Evolutionary conservation across 148 eudicot species (phyloP).

Genomic region (Camellia sinensis): DNA sequence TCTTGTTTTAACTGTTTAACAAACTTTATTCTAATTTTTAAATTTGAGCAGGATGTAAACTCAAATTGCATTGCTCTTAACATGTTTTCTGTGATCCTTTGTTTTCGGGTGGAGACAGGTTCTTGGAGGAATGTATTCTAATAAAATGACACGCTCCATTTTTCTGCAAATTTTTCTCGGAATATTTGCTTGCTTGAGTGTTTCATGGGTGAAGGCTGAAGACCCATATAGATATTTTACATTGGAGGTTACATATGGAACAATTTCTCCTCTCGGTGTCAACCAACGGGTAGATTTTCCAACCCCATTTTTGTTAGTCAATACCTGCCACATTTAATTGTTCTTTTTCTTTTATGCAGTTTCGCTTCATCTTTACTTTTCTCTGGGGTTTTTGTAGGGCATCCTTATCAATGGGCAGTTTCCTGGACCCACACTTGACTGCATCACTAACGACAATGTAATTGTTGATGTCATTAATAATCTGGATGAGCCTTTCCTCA

Average conservation of each 20-base stretch:
- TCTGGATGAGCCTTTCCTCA: conserved; percentile 75
- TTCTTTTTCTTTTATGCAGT: background rate
- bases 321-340: background rate
- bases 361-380: conserved; percentile 1
- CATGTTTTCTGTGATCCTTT: background rate
- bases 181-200: conserved; percentile 40
- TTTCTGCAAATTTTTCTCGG: conserved; percentile 35
- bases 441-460: conserved; percentile 71
- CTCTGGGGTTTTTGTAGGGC: conserved; percentile 36
- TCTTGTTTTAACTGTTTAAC: background rate
- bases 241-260: conserved; percentile 65
- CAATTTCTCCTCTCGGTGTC: conserved; percentile 59
- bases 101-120: conserved; percentile 16
- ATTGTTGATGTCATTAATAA: conserved; percentile 54
- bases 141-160: conserved; percentile 37
- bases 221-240: conserved; percentile 58
- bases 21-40: background rate
- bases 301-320: background rate
- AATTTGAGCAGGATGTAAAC: background rate
- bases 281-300: conserved; percentile 49
- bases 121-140: conserved; percentile 9
- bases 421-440: conserved; percentile 69
- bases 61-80: background rate
- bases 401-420: conserved; percentile 81
- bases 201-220: conserved; percentile 53